Evolutionary conservation across 2,329 filamentous ascomycete genomes (phyloP), one percentile per base, ranked within the genome.

Genomic region (Microsporum ferrugineum): DNA sequence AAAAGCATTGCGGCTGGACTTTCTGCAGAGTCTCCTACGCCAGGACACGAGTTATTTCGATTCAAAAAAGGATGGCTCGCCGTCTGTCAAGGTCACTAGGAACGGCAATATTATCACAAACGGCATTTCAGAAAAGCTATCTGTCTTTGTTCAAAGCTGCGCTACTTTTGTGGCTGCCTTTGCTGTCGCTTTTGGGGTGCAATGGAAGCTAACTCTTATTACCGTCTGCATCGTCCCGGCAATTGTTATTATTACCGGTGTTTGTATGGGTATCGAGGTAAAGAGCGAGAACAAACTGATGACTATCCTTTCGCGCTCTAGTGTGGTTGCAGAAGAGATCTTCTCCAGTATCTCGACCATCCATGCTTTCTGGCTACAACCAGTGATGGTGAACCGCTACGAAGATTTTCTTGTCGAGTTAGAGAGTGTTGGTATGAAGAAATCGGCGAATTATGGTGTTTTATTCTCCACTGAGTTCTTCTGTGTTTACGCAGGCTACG

Each of bases 11-110:
- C 88, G 62, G 81, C 86, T 47, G 69, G 80, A 87, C 66, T 95
- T 95, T 66, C 80, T 96, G 4, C 80, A 83, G 64, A 86, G 86
- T 66, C 88, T 88, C 69, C 78, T 92, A 76, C 82, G 82, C 62
- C 88, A 92, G 70, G 91, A 92, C 71, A 89, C 91, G 69, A 88
- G 83, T 33, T 91, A 88, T 73, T 91, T 91, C 73, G 91, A 95
- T 72, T 89, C 89, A 67, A 80, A 92, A 3, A 89, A 89, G 43
- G 85, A 88, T 49, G 89, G 89, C 47, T 90, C 94, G 73, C 86
- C 95, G 60, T 91, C 89, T 0, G 91, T 88, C 0, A 83, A 89
- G 64, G 91, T 95, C 66, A 95, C 89, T 0, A 84, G 88, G 5
- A 89, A 95, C 70, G 91, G 88, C 43, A 94, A 92, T 67, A 76